Evolutionary conservation across 2,329 filamentous ascomycete species (phyloP).

Genomic region (Periglandula ipomoeae): DNA sequence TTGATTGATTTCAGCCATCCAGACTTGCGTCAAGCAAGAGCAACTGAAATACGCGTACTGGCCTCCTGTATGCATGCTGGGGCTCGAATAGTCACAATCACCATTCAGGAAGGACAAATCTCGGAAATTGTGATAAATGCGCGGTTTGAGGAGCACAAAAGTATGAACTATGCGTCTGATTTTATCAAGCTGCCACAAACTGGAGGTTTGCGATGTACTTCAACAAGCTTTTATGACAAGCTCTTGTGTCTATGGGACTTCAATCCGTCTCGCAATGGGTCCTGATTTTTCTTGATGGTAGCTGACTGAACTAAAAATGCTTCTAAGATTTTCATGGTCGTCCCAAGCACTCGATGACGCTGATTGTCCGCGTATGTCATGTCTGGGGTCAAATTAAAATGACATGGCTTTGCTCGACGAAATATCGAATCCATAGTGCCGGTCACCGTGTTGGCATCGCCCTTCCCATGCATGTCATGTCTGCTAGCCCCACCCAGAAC

Average conservation of each 20-base stretch:
- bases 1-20: slow-evolving; percentile 32
- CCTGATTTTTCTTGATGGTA: too few relatives aligned
- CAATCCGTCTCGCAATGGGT: not conserved
- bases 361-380: too few relatives aligned
- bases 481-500: not conserved
- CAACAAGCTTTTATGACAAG: slow-evolving; percentile 71
- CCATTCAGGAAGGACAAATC: slow-evolving; percentile 22
- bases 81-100: slow-evolving; percentile 50
- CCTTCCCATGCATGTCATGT: not conserved
- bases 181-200: slow-evolving; percentile 34
- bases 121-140: slow-evolving; percentile 59
- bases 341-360: too few relatives aligned
- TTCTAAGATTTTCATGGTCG: too few relatives aligned
- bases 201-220: slow-evolving; percentile 41
- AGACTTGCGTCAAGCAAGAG: slow-evolving; percentile 15
- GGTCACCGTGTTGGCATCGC: too few relatives aligned
- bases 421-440: too few relatives aligned
- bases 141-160: slow-evolving; percentile 75
- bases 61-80: slow-evolving; percentile 95
- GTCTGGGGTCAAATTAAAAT: too few relatives aligned
- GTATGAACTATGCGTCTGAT: slow-evolving; percentile 92
- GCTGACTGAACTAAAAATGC: too few relatives aligned
- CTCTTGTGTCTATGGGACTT: slow-evolving; percentile 58
- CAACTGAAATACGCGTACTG: slow-evolving; percentile 43
- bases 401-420: too few relatives aligned